Evolutionary conservation across 192 early-diverging fungal species (phyloP).

Genomic region (Spinellus fusiger): DNA sequence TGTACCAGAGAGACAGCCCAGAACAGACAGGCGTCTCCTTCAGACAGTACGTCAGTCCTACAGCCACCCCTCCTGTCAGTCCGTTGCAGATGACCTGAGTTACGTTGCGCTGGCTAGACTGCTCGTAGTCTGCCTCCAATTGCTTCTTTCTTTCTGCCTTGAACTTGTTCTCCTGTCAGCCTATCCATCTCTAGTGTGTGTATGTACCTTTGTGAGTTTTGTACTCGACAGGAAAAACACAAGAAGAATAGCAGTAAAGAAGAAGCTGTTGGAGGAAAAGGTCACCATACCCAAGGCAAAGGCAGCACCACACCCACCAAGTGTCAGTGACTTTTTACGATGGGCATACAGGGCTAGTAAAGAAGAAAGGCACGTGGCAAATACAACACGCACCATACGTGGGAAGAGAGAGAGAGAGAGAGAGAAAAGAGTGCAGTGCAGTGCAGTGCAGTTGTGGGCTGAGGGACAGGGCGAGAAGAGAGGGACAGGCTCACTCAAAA

Average conservation of each 20-base stretch:
- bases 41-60: too few relatives aligned
- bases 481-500: too few relatives aligned
- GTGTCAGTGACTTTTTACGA: slow-evolving; percentile 63
- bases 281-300: slow-evolving; percentile 69
- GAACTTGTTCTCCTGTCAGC: slow-evolving; percentile 15
- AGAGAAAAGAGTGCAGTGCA: not conserved
- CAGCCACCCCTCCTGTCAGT: slow-evolving; percentile 33
- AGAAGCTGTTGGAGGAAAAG: slow-evolving; percentile 54
- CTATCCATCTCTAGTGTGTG: not conserved
- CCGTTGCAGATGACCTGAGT: slow-evolving; percentile 51
- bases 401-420: not conserved
- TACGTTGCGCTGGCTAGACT: slow-evolving; percentile 22
- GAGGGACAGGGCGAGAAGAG: too few relatives aligned
- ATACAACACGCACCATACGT: slow-evolving; percentile 31
- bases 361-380: slow-evolving; percentile 43
- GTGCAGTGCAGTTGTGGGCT: too few relatives aligned
- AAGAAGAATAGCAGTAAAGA: slow-evolving; percentile 65
- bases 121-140: slow-evolving; percentile 19
- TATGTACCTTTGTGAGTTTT: slow-evolving; percentile 48
- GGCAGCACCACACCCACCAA: slow-evolving; percentile 66
- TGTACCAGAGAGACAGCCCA: not conserved
- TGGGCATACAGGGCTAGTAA: slow-evolving; percentile 52
- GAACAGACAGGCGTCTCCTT: too few relatives aligned
- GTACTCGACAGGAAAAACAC: slow-evolving; percentile 69
- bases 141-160: slow-evolving; percentile 35